Conservation (phyloP, 257 asterid species). For the Scutellaria barbata region DNA sequence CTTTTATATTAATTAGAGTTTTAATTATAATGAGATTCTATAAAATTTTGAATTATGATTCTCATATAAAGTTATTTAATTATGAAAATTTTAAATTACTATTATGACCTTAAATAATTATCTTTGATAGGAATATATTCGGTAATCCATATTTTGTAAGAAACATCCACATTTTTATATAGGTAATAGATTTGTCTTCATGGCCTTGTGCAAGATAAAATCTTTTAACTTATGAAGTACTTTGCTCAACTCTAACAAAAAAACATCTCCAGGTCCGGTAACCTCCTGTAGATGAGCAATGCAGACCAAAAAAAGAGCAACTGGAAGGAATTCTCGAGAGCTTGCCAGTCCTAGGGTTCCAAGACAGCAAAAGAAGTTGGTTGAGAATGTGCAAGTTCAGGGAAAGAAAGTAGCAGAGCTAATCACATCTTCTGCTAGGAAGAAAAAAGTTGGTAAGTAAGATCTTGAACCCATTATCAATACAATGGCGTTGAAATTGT, state of each 20-base stretch:
- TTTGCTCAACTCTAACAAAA: slow-evolving; percentile 29
- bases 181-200: slow-evolving; percentile 9
- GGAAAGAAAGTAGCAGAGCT: slow-evolving; percentile 73
- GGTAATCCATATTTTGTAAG: too few relatives aligned
- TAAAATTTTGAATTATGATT: too few relatives aligned
- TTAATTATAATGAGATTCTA: too few relatives aligned
- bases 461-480: slow-evolving; percentile 21
- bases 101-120: too few relatives aligned
- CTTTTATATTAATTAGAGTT: too few relatives aligned
- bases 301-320: slow-evolving; percentile 72
- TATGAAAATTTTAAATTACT: too few relatives aligned
- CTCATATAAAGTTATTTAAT: too few relatives aligned
- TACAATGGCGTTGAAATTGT: slow-evolving; percentile 7
- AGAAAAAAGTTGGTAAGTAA: slow-evolving; percentile 75
- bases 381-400: slow-evolving; percentile 62
- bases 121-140: too few relatives aligned
- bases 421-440: slow-evolving; percentile 88
- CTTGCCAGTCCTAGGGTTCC: slow-evolving; percentile 64
- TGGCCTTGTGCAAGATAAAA: slow-evolving; percentile 1
- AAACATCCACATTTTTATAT: too few relatives aligned
- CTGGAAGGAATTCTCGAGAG: slow-evolving; percentile 62
- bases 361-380: slow-evolving; percentile 65
- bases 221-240: slow-evolving; percentile 4
- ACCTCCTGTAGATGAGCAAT: slow-evolving; percentile 46
- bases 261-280: slow-evolving; percentile 36